Percentiles rank a stretch among this genome's conserved stretches.
Evolutionary conservation across 2,329 filamentous ascomycete genomes (phyloP).

Genomic region (Huntiella abstrusa): DNA sequence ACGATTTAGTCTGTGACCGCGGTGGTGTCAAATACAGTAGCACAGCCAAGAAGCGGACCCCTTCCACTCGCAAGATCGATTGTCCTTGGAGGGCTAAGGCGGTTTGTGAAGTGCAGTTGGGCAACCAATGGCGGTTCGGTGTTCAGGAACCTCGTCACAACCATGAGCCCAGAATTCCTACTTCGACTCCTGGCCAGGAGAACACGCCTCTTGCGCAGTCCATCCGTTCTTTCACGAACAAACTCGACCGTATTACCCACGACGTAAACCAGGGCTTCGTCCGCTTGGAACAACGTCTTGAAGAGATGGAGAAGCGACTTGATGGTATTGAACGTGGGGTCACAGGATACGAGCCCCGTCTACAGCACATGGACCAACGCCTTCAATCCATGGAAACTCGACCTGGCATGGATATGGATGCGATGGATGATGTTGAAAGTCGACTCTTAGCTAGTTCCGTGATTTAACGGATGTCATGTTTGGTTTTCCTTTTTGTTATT

Average conservation of each 20-base stretch:
- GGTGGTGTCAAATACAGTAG: conserved; percentile 46
- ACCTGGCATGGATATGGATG: conserved; percentile 16
- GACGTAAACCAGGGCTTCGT: conserved; percentile 34
- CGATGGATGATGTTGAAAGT: conserved; percentile 28
- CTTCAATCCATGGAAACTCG: conserved; percentile 23
- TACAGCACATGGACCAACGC: conserved; percentile 25
- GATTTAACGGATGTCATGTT: not conserved
- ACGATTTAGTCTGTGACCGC: conserved; percentile 43
- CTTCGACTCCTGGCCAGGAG: conserved; percentile 35
- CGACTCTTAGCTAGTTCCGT: conserved; percentile 20
- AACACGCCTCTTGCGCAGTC: conserved; percentile 38
- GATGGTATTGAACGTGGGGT: conserved; percentile 31
- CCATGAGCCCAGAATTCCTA: conserved; percentile 38
- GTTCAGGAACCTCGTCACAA: conserved; percentile 42
- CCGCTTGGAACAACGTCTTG: conserved; percentile 30
- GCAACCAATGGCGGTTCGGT: conserved; percentile 45
- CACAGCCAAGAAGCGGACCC: conserved; percentile 45
- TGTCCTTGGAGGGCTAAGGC: conserved; percentile 45
- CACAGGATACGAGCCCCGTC: conserved; percentile 25
- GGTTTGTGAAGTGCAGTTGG: conserved; percentile 42
- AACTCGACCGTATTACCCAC: conserved; percentile 38
- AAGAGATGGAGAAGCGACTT: conserved; percentile 35
- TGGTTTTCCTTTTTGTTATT: not conserved
- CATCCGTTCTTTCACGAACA: conserved; percentile 38
- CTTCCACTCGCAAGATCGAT: conserved; percentile 44